Evolutionary conservation across 78 protist species (phyloP), one percentile per base, ranked within the genome.

Genomic region (Planoprotostelium fungivorum): DNA sequence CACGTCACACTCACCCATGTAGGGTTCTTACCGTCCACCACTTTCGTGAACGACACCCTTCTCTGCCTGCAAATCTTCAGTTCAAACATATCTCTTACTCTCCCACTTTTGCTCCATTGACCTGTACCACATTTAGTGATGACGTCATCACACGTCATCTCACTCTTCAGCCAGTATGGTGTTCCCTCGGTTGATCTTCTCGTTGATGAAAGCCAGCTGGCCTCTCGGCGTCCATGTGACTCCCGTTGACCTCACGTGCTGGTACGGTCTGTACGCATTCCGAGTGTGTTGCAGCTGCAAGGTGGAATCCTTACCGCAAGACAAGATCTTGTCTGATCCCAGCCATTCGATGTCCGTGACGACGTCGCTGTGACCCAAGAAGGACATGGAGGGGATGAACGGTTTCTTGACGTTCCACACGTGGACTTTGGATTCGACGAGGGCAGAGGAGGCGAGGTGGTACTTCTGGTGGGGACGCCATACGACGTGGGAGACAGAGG

Each of bases 371-470:
- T 94, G 94, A 10, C 88, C 94, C 0, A 39, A 83, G 37, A 94
- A 87, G 23, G 95, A 88, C 28, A 92, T 90, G 28, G 89, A 10
- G 23, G 96, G 96, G 1, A 94, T 92, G 63, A 63, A 91, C 0
- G 94, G 94, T 38, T 84, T 85, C 38, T 89, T 89, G 34, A 94
- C 90, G 88, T 92, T 92, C 96, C 96, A 94, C 10, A 94, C 83
- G 87, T 94, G 96, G 29, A 88, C 89, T 29, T 87, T 87, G 84
- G 87, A 89, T 84, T 94, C 96, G 31, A 92, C 92, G n/a, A 91
- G 88, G 34, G 92, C 89, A 1, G 96, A 88, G 34, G 94, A 91
- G 84, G 96, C 96, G 1, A 94, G 86, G 35, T 94, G 93, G 91
- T 91, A 86, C 35, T 85, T 36, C 34, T 91, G 88, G 38, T 87